Percentiles rank a stretch among this genome's conserved stretches.
Conservation (phyloP, 148 eudicot genomes). For the Rhododendron simsii region DNA sequence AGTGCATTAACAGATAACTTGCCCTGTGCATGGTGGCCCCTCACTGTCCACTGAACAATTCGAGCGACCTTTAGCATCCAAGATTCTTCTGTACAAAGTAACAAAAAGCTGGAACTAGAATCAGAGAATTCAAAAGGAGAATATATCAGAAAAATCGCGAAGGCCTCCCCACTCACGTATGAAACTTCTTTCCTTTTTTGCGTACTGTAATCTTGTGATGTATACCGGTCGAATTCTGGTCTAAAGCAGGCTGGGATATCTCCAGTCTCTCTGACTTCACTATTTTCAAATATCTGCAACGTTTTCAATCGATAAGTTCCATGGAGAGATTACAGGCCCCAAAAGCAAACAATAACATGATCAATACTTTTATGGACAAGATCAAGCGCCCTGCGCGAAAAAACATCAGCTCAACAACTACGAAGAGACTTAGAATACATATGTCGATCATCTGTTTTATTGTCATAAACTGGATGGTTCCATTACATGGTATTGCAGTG, state of each 20-base stretch:
- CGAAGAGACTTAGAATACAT: not conserved
- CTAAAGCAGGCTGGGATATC: constrained; percentile 96
- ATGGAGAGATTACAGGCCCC: not conserved
- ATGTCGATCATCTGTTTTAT: not conserved
- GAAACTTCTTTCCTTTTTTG: constrained; percentile 46
- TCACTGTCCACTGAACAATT: constrained; percentile 68
- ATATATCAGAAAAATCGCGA: not conserved
- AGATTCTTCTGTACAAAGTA: constrained; percentile 62
- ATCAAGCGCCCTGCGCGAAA: not conserved
- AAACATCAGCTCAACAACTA: not conserved
- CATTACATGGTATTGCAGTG: not conserved
- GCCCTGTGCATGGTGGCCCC: constrained; percentile 98
- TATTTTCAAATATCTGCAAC: constrained; percentile 67
- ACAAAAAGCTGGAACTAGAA: constrained; percentile 8
- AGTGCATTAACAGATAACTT: constrained; percentile 16
- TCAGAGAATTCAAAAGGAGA: not conserved
- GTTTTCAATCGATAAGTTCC: not conserved
- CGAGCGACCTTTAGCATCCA: constrained; percentile 63
- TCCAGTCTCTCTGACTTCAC: constrained; percentile 69
- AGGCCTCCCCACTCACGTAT: constrained; percentile 42
- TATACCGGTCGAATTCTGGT: constrained; percentile 85
- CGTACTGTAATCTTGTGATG: constrained; percentile 92
- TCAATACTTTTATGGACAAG: not conserved
- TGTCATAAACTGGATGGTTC: not conserved
- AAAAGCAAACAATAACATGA: not conserved